Conservation (phyloP, 2,329 filamentous ascomycete genomes). For the Clonostachys chloroleuca region DNA sequence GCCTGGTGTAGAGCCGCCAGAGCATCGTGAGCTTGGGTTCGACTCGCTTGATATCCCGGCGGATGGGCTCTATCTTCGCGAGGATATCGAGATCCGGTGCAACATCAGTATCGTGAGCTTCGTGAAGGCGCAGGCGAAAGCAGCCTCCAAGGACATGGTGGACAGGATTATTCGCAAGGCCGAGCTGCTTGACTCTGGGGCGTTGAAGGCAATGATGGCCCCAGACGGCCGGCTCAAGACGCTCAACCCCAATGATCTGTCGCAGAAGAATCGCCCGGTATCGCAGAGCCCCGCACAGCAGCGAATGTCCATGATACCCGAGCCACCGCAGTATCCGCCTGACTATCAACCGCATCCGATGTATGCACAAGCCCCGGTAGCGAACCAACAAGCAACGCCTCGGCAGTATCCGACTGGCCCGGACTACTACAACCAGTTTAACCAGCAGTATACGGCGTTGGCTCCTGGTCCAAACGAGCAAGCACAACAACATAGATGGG, state of each 20-base stretch:
- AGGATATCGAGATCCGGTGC: slow-evolving; percentile 68
- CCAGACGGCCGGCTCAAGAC: slow-evolving; percentile 59
- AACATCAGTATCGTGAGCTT: slow-evolving; percentile 62
- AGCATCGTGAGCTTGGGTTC: slow-evolving; percentile 57
- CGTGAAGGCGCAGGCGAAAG: slow-evolving; percentile 63
- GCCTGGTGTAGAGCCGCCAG: slow-evolving; percentile 57
- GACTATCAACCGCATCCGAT: too few relatives aligned
- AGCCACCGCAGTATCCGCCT: too few relatives aligned
- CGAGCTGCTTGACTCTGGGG: slow-evolving; percentile 61
- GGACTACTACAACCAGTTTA: too few relatives aligned
- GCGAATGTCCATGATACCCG: slow-evolving; percentile 13
- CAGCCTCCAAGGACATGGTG: slow-evolving; percentile 64
- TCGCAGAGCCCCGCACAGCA: slow-evolving; percentile 21
- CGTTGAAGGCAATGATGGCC: slow-evolving; percentile 62
- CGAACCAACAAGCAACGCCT: too few relatives aligned
- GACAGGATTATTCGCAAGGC: slow-evolving; percentile 67
- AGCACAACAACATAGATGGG: too few relatives aligned
- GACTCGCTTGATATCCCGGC: slow-evolving; percentile 53
- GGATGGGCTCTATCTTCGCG: slow-evolving; percentile 63
- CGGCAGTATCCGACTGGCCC: too few relatives aligned
- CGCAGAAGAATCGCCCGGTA: slow-evolving; percentile 18
- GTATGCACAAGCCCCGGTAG: too few relatives aligned
- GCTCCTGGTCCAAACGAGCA: too few relatives aligned
- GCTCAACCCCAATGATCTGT: slow-evolving; percentile 46
- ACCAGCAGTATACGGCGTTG: too few relatives aligned